Evolutionary conservation across 768 basidiomycete species (phyloP).

Genomic region (Suillus weaverae): DNA sequence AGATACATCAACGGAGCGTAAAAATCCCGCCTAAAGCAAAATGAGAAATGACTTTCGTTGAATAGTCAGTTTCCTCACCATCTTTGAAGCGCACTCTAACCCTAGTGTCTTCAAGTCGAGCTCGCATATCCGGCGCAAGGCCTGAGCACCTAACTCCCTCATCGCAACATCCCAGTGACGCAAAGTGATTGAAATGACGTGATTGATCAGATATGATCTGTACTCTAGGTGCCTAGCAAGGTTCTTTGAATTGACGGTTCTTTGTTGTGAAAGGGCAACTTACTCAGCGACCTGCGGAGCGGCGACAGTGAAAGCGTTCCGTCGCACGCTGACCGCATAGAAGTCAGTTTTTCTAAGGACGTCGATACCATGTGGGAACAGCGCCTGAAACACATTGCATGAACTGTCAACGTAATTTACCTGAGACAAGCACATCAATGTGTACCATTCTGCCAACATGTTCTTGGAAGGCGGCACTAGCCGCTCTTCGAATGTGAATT

Average conservation of each 20-base stretch:
- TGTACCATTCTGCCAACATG: slow-evolving; percentile 89
- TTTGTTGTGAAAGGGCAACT: slow-evolving; percentile 33
- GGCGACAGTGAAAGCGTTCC: slow-evolving; percentile 81
- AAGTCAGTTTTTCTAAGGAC: slow-evolving; percentile 92
- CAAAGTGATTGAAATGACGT: slow-evolving; percentile 70
- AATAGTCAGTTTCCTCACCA: slow-evolving; percentile 46
- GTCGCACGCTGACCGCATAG: slow-evolving; percentile 84
- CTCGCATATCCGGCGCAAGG: slow-evolving; percentile 67
- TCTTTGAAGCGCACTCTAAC: slow-evolving; percentile 45
- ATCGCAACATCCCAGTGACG: slow-evolving; percentile 89
- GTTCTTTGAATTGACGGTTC: slow-evolving; percentile 10
- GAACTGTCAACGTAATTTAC: slow-evolving; percentile 14
- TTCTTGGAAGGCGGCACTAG: slow-evolving; percentile 97
- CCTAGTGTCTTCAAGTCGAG: slow-evolving; percentile 57
- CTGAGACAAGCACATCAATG: slow-evolving; percentile 3
- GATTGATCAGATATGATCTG: slow-evolving; percentile 63
- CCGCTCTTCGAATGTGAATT: slow-evolving; percentile 90
- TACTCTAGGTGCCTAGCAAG: slow-evolving; percentile 73
- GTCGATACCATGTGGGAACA: slow-evolving; percentile 94
- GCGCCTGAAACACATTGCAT: slow-evolving; percentile 49
- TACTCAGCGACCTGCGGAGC: slow-evolving; percentile 88
- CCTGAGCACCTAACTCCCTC: slow-evolving; percentile 74
- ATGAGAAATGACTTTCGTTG: slow-evolving; percentile 10
- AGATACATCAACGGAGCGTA: slow-evolving; percentile 61
- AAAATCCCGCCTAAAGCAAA: slow-evolving; percentile 47